Base-by-base conservation (phyloP, 1,284 basidiomycete species). In the Trichosporon sp. region DNA sequence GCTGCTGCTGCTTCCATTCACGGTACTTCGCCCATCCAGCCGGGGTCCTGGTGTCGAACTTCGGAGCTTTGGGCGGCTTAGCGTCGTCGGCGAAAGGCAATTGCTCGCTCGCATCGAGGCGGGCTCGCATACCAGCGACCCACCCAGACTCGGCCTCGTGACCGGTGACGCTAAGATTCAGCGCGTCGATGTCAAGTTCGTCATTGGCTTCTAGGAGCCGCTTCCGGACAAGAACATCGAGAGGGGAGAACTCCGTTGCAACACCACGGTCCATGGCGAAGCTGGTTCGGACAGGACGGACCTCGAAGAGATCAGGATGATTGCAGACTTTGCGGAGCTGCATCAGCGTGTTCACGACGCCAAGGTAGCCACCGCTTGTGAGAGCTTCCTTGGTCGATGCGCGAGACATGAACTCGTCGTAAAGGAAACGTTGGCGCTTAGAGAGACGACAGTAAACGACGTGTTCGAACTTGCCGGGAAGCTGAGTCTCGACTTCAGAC, bases 351-450 rank as follows among this genome's bases (percentile, higher is more conserved):
- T 98, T 98, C 82, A 95, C 94, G 70, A 98, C 94, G 65, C 86
- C 86, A 68, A 88, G 83, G 75, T 87, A 87, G 68, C 95, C 95
- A 2, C 95, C 96, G 4, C 92, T 93, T 18, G 90, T 87, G 63
- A 98, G 86, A 15, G 92, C 92, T 75, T 92, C 90, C 51, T 89
- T 88, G 1, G 96, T 98, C 71, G 93, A 90, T 0, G 92, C 89
- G 31, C 96, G 88, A 5, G 91, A 87, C 95, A 99, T 98, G 85
- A 98, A 98, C 81, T 98, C 96, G 85, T 99, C 96, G 83, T 99
- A 99, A 8, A 99, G 87, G 81, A 93, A 96, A 6, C 95, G 91
- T 77, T 99, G 96, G 1, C 96, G 89, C 80, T 97, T 98, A 35
- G 95, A 97, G 6, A 99, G 85, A 1, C 91, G 90, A 76, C 95